Evolutionary conservation across 768 basidiomycete genomes (phyloP), one percentile per base, ranked within the genome.

Genomic region (Suillus subalutaceus): DNA sequence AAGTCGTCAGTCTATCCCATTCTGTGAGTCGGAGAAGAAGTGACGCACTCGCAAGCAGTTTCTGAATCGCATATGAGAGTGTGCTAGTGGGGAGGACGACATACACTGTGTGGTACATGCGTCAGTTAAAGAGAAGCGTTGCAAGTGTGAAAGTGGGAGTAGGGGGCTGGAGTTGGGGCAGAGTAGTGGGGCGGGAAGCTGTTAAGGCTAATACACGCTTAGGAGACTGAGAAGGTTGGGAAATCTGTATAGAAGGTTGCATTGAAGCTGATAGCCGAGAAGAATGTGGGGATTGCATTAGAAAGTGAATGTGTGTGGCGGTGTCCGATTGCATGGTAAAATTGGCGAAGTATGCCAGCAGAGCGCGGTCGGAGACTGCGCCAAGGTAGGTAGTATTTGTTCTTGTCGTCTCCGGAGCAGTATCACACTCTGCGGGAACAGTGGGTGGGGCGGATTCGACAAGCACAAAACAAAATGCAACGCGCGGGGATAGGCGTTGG

Each of bases 31-130:
- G 44, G 40, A 23, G 3, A 40, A 30, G 26, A 40, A 41, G 23
- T 30, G 23, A 83, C 90, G 68, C 72, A 94, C 92, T 94, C 3
- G 93, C 92, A 30, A 94, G 84, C 10, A 94, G 81, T 74, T 94
- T 94, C 77, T 94, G 86, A 63, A 93, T 88, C 1, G 91, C 88
- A 75, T 88, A 92, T 15, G 83, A 82, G 5, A 94, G 81, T 8
- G 86, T 83, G 70, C 83, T 90, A 53, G n/a, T n/a, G n/a, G 90
- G 85, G 38, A 84, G 81, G 26, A 93, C 90, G 60, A 90, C 91
- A 74, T 93, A 94, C 0, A 93, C 93, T 91, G 74, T 3, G 46
- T 38, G 10, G 30, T 15, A 8, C 35, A 32, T 66, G 6, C 57
- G 53, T 66, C 52, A 44, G 32, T 64, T 15, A 38, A 40, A 38